Base-by-base conservation (phyloP, 305 asterid species). In the Solanum hybrid region DNA sequence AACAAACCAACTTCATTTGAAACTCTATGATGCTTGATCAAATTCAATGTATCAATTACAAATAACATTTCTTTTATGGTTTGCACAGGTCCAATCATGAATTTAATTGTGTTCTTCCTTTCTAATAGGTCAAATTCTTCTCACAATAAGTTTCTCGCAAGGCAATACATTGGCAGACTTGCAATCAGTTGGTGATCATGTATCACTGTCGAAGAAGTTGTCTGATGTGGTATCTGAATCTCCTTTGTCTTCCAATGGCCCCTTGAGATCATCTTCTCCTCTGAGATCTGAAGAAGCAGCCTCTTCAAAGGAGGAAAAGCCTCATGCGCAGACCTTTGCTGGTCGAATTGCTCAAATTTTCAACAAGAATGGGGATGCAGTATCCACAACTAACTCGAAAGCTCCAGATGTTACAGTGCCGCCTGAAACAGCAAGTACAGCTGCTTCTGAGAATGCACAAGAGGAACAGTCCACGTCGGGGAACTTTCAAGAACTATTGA, bases 61-160 rank as follows among this genome's bases (percentile, higher is more conserved):
- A 83, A 46, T 83, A 3, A 29, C 37, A 46, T 83, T 46, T 83
- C 73, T 46, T 29, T 42, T 46, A 51, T 46, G 87, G 39, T 83
- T 46, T 83, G 71, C 73, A 29, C 37, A 46, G 74, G 40, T 83
- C 61, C 74, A 29, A 5, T 46, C 61, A 33, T 10, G 74, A 69
- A 84, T 46, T 46, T 84, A 10, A 67, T 46, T 51, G 84, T 90
- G 89, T 31, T 93, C 28, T 90, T 69, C 90, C 71, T 29, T 87
- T 67, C 69, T 90, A 67, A 86, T 93, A 97, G 99, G 99, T 92
- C 97, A 96, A 92, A 96, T 97, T 93, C 99, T 96, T 89, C 95
- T 97, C 91, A 96, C 99, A 1, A 95, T 97, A 89, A 92, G 97
- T 93, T 93, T 96, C 95, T 92, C 98, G 31, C 97, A 95, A 92